Evolutionary conservation across 2,329 filamentous ascomycete genomes (phyloP).

Genomic region (Ophiostoma sp.): DNA sequence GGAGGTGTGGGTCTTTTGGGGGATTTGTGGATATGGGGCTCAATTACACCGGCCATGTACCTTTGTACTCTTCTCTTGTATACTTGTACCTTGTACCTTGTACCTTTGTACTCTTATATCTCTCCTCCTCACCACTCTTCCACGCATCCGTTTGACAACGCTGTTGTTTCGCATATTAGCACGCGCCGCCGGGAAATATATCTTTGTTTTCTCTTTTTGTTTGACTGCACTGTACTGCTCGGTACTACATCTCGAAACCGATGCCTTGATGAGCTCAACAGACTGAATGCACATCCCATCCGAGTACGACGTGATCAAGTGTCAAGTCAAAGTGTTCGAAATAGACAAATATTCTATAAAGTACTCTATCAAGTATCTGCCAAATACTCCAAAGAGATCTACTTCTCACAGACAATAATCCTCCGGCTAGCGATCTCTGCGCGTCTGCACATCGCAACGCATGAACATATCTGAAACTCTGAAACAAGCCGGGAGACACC

Average conservation of each 20-base stretch:
- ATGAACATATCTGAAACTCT: not conserved
- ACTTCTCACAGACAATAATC: not conserved
- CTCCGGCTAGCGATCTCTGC: constrained; percentile 1
- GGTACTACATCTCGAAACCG: not conserved
- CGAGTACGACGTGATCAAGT: not conserved
- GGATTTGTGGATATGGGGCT: not conserved
- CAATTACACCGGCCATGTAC: no score
- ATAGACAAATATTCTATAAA: no score
- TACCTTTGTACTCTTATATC: not conserved
- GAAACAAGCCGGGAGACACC: not conserved
- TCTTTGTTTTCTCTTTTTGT: not conserved
- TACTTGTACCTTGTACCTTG: no score
- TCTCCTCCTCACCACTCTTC: not conserved
- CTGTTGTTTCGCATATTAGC: not conserved
- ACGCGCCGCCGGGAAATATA: not conserved
- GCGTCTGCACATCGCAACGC: not conserved
- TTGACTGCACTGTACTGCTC: not conserved
- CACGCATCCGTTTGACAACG: not conserved
- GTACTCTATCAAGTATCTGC: not conserved
- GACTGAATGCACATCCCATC: not conserved
- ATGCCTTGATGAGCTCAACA: not conserved
- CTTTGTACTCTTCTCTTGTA: no score
- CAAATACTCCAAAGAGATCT: not conserved
- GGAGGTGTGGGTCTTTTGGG: not conserved
- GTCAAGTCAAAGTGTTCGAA: no score